These are phyloP conservation scores for Coprinellus aureogranulatus DNA, from an alignment of 768 basidiomycete genomes.

Conservation along the genomic window DNA sequence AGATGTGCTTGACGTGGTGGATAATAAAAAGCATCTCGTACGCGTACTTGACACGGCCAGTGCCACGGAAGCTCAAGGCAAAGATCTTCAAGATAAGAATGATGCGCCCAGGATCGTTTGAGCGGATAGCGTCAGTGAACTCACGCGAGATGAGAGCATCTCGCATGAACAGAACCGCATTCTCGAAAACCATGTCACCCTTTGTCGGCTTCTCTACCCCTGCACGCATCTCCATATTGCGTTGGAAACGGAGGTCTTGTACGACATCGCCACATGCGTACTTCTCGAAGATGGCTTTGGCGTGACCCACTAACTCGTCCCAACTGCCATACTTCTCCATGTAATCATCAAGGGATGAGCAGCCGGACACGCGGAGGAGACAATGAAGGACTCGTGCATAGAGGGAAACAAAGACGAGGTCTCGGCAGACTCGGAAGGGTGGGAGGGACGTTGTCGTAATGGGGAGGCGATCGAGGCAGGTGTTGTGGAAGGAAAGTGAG, in stretches of 20 bases:
- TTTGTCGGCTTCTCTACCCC: not conserved
- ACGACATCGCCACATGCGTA: conserved; percentile 17
- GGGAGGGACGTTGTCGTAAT: conserved; percentile 34
- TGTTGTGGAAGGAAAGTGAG: conserved; percentile 34
- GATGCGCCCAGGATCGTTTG: conserved; percentile 30
- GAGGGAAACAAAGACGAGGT: conserved; percentile 33
- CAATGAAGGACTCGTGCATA: conserved; percentile 33
- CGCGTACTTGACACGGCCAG: conserved; percentile 31
- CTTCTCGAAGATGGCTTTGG: conserved; percentile 16
- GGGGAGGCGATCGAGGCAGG: conserved; percentile 29
- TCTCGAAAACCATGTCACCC: conserved; percentile 29
- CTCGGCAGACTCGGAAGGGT: conserved; percentile 31
- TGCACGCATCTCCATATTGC: not conserved
- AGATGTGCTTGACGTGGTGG: conserved; percentile 25
- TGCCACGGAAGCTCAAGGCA: conserved; percentile 28
- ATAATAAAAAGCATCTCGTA: conserved; percentile 30
- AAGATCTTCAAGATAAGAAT: conserved; percentile 26
- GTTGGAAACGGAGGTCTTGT: conserved; percentile 17
- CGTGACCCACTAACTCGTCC: conserved; percentile 19
- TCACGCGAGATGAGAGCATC: conserved; percentile 26
- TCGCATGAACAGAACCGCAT: conserved; percentile 25
- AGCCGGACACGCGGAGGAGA: conserved; percentile 24
- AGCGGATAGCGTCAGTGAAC: conserved; percentile 28
- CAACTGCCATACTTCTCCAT: conserved; percentile 9
- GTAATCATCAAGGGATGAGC: conserved; percentile 17